A percentile compares a stretch with the other conserved stretches of the same genome.
These are phyloP conservation scores for Xylariaceae sp. DNA, from an alignment of 2,329 filamentous ascomycete genomes.

Conservation along the genomic window DNA sequence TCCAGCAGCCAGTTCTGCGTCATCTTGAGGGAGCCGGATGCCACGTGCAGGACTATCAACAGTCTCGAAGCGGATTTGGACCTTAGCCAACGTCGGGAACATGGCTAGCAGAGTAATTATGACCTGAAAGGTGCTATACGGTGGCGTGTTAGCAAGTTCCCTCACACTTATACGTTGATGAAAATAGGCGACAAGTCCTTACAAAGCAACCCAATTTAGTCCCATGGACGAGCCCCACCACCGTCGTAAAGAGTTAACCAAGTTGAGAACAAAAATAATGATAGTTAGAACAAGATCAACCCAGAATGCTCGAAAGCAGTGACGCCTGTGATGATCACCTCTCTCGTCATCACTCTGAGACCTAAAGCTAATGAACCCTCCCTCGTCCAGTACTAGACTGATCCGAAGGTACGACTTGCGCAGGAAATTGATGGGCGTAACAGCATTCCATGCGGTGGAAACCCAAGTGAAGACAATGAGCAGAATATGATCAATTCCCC, in stretches of 20 bases:
- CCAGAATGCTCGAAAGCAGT: constrained; percentile 1
- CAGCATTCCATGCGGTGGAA: constrained; percentile 6
- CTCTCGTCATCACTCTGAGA: not conserved
- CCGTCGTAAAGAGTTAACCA: not conserved
- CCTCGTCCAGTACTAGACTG: constrained; percentile 7
- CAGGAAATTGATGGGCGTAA: not conserved
- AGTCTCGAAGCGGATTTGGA: constrained; percentile 11
- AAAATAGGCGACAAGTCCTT: not conserved
- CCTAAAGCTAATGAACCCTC: not conserved
- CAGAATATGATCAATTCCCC: not conserved
- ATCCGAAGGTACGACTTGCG: not conserved
- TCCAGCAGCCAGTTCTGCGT: constrained; percentile 1
- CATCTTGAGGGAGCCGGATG: not conserved
- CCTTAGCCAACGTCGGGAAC: constrained; percentile 1
- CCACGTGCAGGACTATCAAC: not conserved
- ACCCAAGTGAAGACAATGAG: constrained; percentile 11
- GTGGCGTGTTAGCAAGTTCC: not conserved
- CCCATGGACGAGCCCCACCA: not conserved
- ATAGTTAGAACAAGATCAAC: constrained; percentile 7
- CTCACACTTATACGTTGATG: not conserved
- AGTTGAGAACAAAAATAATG: not conserved
- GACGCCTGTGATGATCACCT: not conserved
- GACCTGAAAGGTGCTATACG: constrained; percentile 9
- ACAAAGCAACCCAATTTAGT: constrained; percentile 10
- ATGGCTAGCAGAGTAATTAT: constrained; percentile 4